A percentile compares a stretch with the other conserved stretches of the same genome.
Conservation (phyloP, 176 grass and related monocot genomes). For the Oryza meridionalis region DNA sequence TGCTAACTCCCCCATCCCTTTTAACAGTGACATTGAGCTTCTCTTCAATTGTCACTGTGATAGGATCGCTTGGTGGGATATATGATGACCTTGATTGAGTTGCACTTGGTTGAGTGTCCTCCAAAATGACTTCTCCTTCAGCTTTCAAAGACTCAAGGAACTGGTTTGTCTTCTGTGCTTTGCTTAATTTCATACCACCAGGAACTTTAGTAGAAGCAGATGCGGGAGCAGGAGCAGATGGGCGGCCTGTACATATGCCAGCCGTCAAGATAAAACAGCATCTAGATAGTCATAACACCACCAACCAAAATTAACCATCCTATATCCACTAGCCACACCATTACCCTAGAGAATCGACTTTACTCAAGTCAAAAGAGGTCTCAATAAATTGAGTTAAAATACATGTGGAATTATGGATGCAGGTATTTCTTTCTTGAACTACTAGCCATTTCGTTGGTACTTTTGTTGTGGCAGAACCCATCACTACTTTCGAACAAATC, state of each 20-base stretch:
- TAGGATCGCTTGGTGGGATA: slow-evolving; percentile 71
- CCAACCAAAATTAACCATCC: slow-evolving; percentile 4
- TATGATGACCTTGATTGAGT: slow-evolving; percentile 57
- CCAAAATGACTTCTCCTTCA: slow-evolving; percentile 87
- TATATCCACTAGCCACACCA: not conserved
- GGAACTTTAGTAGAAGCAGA: slow-evolving; percentile 50
- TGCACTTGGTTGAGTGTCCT: slow-evolving; percentile 65
- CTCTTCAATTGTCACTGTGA: slow-evolving; percentile 87
- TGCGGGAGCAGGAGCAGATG: slow-evolving; percentile 45
- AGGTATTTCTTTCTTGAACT: slow-evolving; percentile 3
- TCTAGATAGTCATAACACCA: not conserved
- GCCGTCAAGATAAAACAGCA: slow-evolving; percentile 31
- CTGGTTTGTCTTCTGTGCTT: slow-evolving; percentile 65
- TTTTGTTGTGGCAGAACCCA: not conserved
- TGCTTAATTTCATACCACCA: slow-evolving; percentile 76
- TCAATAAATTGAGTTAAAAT: slow-evolving; percentile 10
- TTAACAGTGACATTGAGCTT: slow-evolving; percentile 65
- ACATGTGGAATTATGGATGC: not conserved
- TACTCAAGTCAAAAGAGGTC: slow-evolving; percentile 4
- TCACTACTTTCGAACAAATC: not conserved
- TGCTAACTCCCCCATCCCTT: slow-evolving; percentile 75
- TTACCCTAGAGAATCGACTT: slow-evolving; percentile 4
- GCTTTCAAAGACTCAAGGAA: slow-evolving; percentile 80
- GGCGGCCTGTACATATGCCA: slow-evolving; percentile 46
- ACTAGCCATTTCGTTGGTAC: not conserved